Evolutionary conservation across 208 protist genomes (phyloP), one percentile per base, ranked within the genome.

Genomic region (Leishmania tropica): DNA sequence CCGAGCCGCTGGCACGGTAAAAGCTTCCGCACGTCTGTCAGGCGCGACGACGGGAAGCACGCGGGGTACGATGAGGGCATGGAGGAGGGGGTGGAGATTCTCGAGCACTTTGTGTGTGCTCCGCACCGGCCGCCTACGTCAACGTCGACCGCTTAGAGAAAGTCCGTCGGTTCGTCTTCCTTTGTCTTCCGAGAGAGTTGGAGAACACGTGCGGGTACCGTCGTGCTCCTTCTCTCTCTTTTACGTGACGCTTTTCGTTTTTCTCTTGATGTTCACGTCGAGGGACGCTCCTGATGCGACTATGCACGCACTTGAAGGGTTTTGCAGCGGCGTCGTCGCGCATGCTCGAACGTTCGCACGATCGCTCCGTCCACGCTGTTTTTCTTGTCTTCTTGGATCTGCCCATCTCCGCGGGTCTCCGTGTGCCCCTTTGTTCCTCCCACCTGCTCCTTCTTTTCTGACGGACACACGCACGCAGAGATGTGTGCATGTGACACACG

Each of bases 1-100:
- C 93, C 93, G 21, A 95, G 90, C 73, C 90, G 92, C n/a, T 96
- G 93, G 92, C 78, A 79, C 54, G 82, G 82, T 40, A 74, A 76
- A 60, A 40, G 79, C 78, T 68, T 78, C 74, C 58, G 68, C 54
- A 13, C 56, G 51, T 19, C 56, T 31, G 17, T 24, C 40, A 45
- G 35, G 54, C 17, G 40, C 56, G 35, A 51, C 19, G 75, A 78
- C 37, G 56, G 28, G 56, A 48, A 45, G 51, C 11, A 24, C 4
- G 6, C 13, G 7, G 40, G 1, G 7, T 4, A 37, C 37, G 56
- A 68, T 7, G 56, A 78, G 40, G 82, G 65, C 6, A 75, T 70
- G 51, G 82, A 85, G 40, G 82, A 85, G 10, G 82, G 78, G 1
- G 82, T 76, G 0, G 80, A 89, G 48, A 75, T 94, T 37, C 79